Conservation (phyloP, 139 green algal species). For the Ulvella scutata region DNA sequence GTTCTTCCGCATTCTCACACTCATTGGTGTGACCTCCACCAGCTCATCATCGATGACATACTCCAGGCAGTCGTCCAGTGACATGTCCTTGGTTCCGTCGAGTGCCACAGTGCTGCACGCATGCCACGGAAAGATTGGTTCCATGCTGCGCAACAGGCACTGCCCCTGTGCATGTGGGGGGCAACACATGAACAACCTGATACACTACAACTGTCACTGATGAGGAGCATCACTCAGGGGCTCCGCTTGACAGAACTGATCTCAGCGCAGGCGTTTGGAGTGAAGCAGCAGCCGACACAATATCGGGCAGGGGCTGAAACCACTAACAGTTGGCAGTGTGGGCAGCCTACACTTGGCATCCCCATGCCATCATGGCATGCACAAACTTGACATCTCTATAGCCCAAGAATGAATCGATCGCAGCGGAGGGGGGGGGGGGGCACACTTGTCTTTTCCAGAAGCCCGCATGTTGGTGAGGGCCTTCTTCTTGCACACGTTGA, state of each 20-base stretch:
- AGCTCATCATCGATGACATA: conserved; percentile 93
- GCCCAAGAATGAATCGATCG: too few relatives aligned
- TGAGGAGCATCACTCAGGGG: too few relatives aligned
- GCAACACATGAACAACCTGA: conserved; percentile 15
- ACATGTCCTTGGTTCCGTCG: conserved; percentile 53
- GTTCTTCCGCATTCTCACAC: conserved; percentile 82
- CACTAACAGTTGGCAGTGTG: too few relatives aligned
- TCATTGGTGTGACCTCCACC: conserved; percentile 80
- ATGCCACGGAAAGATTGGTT: neutral
- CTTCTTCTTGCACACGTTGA: conserved; percentile 98
- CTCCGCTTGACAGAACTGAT: too few relatives aligned
- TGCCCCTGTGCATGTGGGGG: neutral
- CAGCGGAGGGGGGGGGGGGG: too few relatives aligned
- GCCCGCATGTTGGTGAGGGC: conserved; percentile 76
- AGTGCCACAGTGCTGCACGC: conserved; percentile 31
- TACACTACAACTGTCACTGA: too few relatives aligned
- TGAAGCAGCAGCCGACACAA: too few relatives aligned
- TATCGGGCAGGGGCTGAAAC: too few relatives aligned
- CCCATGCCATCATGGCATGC: too few relatives aligned
- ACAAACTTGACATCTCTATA: too few relatives aligned
- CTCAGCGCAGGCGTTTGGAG: too few relatives aligned
- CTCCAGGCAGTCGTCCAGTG: conserved; percentile 89
- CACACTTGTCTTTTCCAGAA: conserved; percentile 49
- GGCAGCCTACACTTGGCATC: too few relatives aligned
- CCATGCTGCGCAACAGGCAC: neutral